Conservation (phyloP, 306 rosid genomes). For the Amphicarpaea edgeworthii region DNA sequence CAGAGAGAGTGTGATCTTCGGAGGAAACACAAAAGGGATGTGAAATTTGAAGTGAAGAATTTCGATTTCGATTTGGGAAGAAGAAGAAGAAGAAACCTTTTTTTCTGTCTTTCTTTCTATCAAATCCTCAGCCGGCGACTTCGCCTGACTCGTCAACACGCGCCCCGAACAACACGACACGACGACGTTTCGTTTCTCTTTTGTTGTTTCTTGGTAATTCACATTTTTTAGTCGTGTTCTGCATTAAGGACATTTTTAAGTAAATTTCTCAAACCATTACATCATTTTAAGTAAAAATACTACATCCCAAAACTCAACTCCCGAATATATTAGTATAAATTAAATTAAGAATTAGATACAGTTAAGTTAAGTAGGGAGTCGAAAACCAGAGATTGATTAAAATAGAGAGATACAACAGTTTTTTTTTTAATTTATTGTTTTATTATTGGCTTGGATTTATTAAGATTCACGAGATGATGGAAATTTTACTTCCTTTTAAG, state of each 20-base stretch:
- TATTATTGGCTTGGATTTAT: too few species aligned
- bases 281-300: too few species aligned
- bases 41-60: not conserved
- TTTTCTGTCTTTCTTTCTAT: not conserved
- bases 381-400: too few species aligned
- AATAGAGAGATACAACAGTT: too few species aligned
- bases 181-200: conserved; percentile 42
- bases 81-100: not conserved
- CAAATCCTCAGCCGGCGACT: conserved; percentile 40
- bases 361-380: too few species aligned
- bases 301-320: too few species aligned
- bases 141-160: conserved; percentile 30
- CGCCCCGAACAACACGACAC: conserved; percentile 33
- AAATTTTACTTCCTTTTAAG: too few species aligned
- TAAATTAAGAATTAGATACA: too few species aligned
- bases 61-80: not conserved
- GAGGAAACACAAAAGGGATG: not conserved
- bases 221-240: not conserved
- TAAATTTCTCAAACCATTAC: not conserved
- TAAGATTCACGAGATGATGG: too few species aligned
- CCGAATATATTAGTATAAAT: too few species aligned
- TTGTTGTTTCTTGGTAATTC: not conserved
- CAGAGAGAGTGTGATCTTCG: conserved; percentile 21
- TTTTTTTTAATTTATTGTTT: too few species aligned
- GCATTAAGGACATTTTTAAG: too few species aligned